Conservation (phyloP, 768 basidiomycete genomes). For the Hygrophoropsis aurantiaca region DNA sequence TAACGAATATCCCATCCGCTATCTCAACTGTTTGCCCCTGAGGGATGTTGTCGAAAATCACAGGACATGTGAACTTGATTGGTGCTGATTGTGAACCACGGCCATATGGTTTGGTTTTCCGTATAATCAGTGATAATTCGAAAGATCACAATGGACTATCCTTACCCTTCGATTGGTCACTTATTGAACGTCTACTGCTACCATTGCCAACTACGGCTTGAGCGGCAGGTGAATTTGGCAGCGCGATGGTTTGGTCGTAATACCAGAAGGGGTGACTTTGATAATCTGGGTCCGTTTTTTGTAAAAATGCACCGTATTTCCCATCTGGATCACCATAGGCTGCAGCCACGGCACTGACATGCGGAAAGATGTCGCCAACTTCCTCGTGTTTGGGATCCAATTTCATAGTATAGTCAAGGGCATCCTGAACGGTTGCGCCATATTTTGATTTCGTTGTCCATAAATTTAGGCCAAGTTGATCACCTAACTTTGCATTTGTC, state of each 20-base stretch:
- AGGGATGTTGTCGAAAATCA: conserved; percentile 29
- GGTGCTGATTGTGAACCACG: no score
- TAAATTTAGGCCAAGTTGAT: conserved; percentile 47
- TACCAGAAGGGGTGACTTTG: conserved; percentile 42
- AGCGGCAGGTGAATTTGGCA: conserved; percentile 36
- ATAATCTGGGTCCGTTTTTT: conserved; percentile 32
- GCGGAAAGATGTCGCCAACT: conserved; percentile 41
- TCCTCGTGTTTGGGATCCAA: conserved; percentile 42
- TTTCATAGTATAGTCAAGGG: conserved; percentile 47
- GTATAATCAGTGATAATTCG: no score
- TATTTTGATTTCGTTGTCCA: conserved; percentile 48
- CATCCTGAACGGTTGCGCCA: conserved; percentile 52
- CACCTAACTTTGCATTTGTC: conserved; percentile 55
- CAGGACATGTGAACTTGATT: conserved; percentile 44
- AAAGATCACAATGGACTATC: no score
- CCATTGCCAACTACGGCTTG: no score
- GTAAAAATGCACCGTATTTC: conserved; percentile 46
- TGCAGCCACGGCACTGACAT: conserved; percentile 51
- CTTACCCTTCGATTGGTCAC: no score
- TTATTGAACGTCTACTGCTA: conserved; percentile 13
- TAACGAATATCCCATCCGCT: conserved; percentile 36
- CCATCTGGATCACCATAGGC: conserved; percentile 55
- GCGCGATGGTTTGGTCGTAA: conserved; percentile 45
- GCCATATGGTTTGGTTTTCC: no score
- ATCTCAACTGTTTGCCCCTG: conserved; percentile 8